Evolutionary conservation across 345 rosid species (phyloP), one percentile per base, ranked within the genome.

Genomic region (Jatropha curcas): DNA sequence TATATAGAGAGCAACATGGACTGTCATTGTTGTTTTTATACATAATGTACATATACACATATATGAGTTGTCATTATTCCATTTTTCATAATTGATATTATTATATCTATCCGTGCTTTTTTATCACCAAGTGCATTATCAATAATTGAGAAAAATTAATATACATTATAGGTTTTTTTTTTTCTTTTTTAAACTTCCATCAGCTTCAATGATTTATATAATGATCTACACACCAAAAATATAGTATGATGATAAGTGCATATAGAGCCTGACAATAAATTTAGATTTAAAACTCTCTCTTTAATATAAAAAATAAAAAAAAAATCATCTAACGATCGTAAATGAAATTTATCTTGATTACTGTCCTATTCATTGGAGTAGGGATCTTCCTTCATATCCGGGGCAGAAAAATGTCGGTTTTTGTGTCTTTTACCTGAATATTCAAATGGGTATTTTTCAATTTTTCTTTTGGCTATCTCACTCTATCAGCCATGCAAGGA

Each of bases 331-430:
- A 2, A 11, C 30, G 7, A 16, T 30, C n/a, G 27, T 13, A 57
- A 55, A 46, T 22, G n/a, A 45, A 63, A 50, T 55, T 60, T 25
- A 67, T 56, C 60, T 43, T 69, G 73, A 73, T 76, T 11, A 7
- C 14, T 43, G 80, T 76, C 60, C 46, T 65, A 58, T 69, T 69
- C 57, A 48, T 31, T 61, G 46, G 60, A 71, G 19, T 2, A 11
- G 34, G 43, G 43, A 50, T 76, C 80, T 76, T 76, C 80, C 85
- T 71, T 74, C 80, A 71, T 60, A 78, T 72, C 73, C 73, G 76
- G 84, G 80, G 78, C 72, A 22, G 61, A 68, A 73, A 50, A 33
- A 57, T 60, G 86, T 79, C 80, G 75, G 74, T 67, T 75, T 74
- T 55, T 59, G 43, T 70, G 86, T 84, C 84, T n/a, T 79, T 50